Evolutionary conservation across 1,284 basidiomycete genomes (phyloP).

Genomic region (Cutaneotrichosporon cavernicola): DNA sequence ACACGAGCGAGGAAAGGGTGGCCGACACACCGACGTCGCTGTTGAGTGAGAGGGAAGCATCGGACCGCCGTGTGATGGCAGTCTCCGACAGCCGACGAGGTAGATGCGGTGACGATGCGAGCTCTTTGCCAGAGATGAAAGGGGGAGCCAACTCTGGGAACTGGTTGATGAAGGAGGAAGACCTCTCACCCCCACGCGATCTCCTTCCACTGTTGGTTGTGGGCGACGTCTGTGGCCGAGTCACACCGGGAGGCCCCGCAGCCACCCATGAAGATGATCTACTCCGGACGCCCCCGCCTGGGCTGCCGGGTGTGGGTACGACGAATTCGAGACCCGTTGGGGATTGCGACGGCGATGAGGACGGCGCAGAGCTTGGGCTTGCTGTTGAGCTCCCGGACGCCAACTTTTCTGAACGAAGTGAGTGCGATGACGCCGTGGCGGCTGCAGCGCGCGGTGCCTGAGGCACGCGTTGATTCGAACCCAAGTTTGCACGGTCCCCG

Average conservation of each 20-base stretch:
- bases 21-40: not conserved
- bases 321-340: not conserved
- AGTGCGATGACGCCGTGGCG: not conserved
- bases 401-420: not conserved
- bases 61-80: conserved; percentile 13
- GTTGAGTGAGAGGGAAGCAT: conserved; percentile 3
- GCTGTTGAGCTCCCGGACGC: not conserved
- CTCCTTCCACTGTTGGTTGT: conserved; percentile 5
- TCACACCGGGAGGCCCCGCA: not conserved
- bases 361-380: not conserved
- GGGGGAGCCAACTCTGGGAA: conserved; percentile 21
- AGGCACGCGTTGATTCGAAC: not conserved
- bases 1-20: not conserved
- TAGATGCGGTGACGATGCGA: not conserved
- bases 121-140: conserved; percentile 20
- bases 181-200: conserved; percentile 5
- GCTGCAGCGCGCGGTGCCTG: not conserved
- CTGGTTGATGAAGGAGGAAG: conserved; percentile 15
- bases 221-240: conserved; percentile 9
- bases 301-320: conserved; percentile 2
- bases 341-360: not conserved
- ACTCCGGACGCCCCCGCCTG: conserved; percentile 3
- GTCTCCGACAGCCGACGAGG: conserved; percentile 21
- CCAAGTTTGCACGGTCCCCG: not conserved
- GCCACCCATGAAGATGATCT: not conserved